Evolutionary conservation across 2,329 filamentous ascomycete genomes (phyloP).

Genomic region (Penicillium sp.): DNA sequence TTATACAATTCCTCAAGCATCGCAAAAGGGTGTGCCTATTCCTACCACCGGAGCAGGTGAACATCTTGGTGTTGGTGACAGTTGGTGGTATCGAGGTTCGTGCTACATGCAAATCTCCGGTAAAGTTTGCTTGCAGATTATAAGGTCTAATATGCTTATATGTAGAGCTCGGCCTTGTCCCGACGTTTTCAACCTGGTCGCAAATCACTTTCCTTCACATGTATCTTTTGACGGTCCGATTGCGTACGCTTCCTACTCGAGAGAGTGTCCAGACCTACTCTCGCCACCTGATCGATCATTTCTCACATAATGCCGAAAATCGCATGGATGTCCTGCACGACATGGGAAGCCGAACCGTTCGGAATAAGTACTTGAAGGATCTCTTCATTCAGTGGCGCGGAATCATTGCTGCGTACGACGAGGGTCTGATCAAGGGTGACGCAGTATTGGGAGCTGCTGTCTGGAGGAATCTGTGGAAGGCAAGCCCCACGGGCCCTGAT

Average conservation of each 20-base stretch:
- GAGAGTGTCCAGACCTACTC: slow-evolving; percentile 71
- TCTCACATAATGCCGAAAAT: slow-evolving; percentile 63
- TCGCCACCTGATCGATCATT: slow-evolving; percentile 88
- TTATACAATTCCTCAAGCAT: slow-evolving; percentile 67
- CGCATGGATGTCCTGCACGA: slow-evolving; percentile 57
- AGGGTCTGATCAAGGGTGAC: slow-evolving; percentile 45
- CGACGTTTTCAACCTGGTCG: slow-evolving; percentile 93
- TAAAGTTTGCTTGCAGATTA: background rate
- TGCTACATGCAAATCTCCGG: background rate
- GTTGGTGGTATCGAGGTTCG: slow-evolving; percentile 76
- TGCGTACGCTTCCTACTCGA: slow-evolving; percentile 67
- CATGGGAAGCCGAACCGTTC: slow-evolving; percentile 49
- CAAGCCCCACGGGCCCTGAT: slow-evolving; percentile 44
- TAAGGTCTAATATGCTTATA: background rate
- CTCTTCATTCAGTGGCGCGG: slow-evolving; percentile 92
- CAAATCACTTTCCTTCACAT: slow-evolving; percentile 96
- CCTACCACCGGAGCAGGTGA: slow-evolving; percentile 71
- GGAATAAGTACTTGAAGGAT: slow-evolving; percentile 69
- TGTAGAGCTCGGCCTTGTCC: slow-evolving; percentile 67
- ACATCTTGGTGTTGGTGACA: slow-evolving; percentile 68
- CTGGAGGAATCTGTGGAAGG: slow-evolving; percentile 92
- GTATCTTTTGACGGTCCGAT: slow-evolving; percentile 78
- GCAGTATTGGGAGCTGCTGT: slow-evolving; percentile 59
- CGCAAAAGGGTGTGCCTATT: slow-evolving; percentile 61
- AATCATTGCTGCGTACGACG: slow-evolving; percentile 62